phyloP scores from a whole-genome alignment of 1,284 basidiomycete genomes.

The Singerocomus inundabilis region DNA sequence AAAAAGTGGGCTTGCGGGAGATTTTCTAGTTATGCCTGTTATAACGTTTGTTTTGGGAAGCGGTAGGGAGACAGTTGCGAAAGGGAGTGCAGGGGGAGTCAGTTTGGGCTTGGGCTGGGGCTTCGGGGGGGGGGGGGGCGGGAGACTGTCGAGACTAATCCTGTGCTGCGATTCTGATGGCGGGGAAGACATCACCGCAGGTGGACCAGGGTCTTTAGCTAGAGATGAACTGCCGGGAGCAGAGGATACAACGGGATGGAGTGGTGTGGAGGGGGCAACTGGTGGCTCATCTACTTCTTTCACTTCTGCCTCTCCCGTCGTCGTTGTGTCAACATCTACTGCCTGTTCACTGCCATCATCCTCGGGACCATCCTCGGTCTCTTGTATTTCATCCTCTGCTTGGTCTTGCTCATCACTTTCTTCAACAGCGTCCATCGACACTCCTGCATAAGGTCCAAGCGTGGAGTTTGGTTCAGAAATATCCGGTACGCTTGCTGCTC shows the following conservation, averaged over 20 bases:
- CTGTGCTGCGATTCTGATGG: constrained; percentile 6
- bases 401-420: constrained; percentile 13
- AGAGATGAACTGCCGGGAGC: constrained; percentile 9
- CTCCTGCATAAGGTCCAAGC: constrained; percentile 12
- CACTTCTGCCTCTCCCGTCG: background rate
- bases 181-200: constrained; percentile 1
- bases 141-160: constrained; percentile 16
- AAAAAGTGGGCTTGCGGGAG: constrained; percentile 28
- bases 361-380: background rate
- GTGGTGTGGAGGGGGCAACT: constrained; percentile 3
- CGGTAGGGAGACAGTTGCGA: constrained; percentile 4
- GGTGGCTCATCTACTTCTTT: background rate
- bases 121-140: constrained; percentile 25
- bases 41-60: constrained; percentile 24
- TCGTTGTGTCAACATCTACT: background rate
- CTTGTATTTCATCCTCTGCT: background rate
- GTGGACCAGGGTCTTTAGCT: constrained; percentile 11
- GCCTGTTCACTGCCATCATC: constrained; percentile 1
- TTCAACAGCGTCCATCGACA: constrained; percentile 3
- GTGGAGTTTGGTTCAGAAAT: constrained; percentile 21
- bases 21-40: constrained; percentile 25
- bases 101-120: constrained; percentile 14
- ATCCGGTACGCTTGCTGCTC: constrained; percentile 14
- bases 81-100: constrained; percentile 13
- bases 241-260: constrained; percentile 12